These are phyloP conservation scores for Xylariaceae sp. DNA, from an alignment of 2,329 filamentous ascomycete genomes.

Conservation along the genomic window DNA sequence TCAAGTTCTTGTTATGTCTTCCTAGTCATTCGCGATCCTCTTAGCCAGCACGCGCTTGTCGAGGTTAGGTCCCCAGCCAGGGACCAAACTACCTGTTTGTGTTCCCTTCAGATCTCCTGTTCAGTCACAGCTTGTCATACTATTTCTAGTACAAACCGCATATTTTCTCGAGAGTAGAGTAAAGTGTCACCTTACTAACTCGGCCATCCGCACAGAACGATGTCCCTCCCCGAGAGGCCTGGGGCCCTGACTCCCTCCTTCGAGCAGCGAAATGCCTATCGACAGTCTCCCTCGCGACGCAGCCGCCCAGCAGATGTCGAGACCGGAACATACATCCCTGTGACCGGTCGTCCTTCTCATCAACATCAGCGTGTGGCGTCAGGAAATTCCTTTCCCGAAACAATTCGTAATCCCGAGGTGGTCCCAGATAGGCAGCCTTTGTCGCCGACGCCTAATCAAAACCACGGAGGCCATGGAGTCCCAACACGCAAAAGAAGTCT, in stretches of 20 bases:
- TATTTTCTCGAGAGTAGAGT: neutral
- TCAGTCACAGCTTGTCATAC: neutral
- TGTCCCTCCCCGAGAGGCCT: constrained; percentile 71
- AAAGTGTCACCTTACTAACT: constrained; percentile 26
- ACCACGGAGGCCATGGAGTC: constrained; percentile 31
- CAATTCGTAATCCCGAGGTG: constrained; percentile 60
- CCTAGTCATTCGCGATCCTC: neutral
- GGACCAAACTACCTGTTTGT: constrained; percentile 16
- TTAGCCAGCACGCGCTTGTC: constrained; percentile 6
- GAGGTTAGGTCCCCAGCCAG: constrained; percentile 11
- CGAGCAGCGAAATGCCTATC: constrained; percentile 69
- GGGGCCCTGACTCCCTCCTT: constrained; percentile 63
- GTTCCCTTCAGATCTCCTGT: constrained; percentile 10
- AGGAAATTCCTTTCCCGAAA: constrained; percentile 64
- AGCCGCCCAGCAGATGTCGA: constrained; percentile 74
- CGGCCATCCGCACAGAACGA: constrained; percentile 48
- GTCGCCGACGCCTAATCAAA: constrained; percentile 54
- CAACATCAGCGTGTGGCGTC: constrained; percentile 64
- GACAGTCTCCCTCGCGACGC: constrained; percentile 72
- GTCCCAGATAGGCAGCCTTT: constrained; percentile 63
- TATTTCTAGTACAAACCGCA: no score
- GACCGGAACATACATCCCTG: constrained; percentile 60
- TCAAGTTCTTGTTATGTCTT: constrained; percentile 18
- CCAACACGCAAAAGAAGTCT: constrained; percentile 80
- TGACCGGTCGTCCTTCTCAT: constrained; percentile 47